These are phyloP conservation scores for Staphylotrichum longicolle DNA, from an alignment of 495 filamentous ascomycete genomes.

Conservation along the genomic window DNA sequence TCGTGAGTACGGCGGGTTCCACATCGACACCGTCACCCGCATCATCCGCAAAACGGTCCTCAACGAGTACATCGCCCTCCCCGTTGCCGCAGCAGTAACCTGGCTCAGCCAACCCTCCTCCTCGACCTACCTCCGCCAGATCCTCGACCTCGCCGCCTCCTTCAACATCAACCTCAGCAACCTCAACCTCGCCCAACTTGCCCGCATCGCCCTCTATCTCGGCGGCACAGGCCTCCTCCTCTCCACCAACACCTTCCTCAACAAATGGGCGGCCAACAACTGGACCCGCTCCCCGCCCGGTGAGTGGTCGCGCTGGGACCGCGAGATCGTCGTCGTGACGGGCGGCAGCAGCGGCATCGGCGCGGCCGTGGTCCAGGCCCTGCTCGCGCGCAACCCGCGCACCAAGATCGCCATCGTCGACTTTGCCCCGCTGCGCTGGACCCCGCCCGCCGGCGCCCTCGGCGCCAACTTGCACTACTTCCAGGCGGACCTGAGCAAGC, in stretches of 20 bases:
- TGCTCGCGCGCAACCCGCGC: conserved; percentile 24
- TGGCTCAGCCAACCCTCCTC: conserved; percentile 18
- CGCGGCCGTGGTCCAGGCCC: conserved; percentile 19
- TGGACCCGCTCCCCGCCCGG: conserved; percentile 19
- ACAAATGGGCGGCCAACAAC: conserved; percentile 33
- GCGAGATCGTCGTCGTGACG: conserved; percentile 33
- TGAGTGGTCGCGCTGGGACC: conserved; percentile 28
- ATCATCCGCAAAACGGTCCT: conserved; percentile 25
- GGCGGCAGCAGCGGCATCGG: conserved; percentile 32
- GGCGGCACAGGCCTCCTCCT: conserved; percentile 21
- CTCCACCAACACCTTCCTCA: conserved; percentile 28
- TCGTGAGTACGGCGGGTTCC: conserved; percentile 25
- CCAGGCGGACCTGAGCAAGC: conserved; percentile 28
- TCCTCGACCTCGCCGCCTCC: conserved; percentile 8
- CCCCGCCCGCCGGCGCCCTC: not conserved
- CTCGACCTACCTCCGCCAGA: conserved; percentile 3
- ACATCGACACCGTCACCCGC: conserved; percentile 27
- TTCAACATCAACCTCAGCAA: conserved; percentile 6
- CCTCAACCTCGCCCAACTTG: conserved; percentile 8
- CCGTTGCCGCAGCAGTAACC: conserved; percentile 20
- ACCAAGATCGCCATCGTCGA: conserved; percentile 28
- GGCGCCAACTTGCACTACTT: conserved; percentile 26
- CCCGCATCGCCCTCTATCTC: conserved; percentile 17
- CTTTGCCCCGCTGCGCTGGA: conserved; percentile 26
- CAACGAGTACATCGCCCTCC: conserved; percentile 27